Conservation (phyloP, 495 filamentous ascomycete genomes). For the Symbiotaphrina buchneri region DNA sequence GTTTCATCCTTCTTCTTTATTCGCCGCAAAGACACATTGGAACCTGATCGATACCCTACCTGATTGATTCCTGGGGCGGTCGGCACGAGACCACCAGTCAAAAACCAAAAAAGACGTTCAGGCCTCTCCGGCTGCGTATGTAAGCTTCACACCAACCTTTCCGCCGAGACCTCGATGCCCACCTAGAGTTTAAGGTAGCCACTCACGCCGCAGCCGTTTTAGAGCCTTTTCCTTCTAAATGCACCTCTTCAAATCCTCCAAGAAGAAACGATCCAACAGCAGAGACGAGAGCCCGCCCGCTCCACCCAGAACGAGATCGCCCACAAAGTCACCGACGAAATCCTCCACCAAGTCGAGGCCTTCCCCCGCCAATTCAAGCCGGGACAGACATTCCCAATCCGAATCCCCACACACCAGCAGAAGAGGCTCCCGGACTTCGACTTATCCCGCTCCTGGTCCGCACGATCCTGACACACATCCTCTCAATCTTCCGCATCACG, state of each 20-base stretch:
- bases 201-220: too few relatives aligned
- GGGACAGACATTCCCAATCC: not conserved
- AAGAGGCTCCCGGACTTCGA: not conserved
- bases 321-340: not conserved
- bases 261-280: not conserved
- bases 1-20: too few relatives aligned
- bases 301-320: not conserved
- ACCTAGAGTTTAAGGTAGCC: too few relatives aligned
- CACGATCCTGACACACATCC: slow-evolving; percentile 55
- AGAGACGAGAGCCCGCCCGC: not conserved
- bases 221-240: too few relatives aligned
- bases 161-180: too few relatives aligned
- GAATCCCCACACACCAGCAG: not conserved
- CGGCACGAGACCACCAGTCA: too few relatives aligned
- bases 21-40: too few relatives aligned
- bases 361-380: not conserved
- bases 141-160: too few relatives aligned
- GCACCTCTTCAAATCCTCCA: not conserved
- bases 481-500: slow-evolving; percentile 68
- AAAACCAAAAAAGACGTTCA: too few relatives aligned
- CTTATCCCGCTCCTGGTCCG: slow-evolving; percentile 15
- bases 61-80: too few relatives aligned
- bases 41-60: too few relatives aligned
- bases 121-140: too few relatives aligned
- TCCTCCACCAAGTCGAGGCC: not conserved